phyloP scores from a whole-genome alignment of 129 eudicot genomes.

The Ambrosia artemisiifolia region DNA sequence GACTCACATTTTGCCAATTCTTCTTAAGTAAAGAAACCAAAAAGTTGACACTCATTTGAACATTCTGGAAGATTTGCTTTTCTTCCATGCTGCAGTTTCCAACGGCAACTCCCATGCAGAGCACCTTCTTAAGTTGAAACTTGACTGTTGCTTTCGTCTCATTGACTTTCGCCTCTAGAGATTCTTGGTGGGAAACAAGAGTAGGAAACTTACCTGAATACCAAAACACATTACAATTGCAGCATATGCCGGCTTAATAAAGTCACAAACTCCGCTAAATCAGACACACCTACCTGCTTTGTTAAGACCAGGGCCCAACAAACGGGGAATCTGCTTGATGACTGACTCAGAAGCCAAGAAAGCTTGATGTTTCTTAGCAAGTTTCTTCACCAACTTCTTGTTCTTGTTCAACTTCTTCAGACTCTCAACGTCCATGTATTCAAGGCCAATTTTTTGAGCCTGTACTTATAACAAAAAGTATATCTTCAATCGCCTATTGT shows the following conservation, averaged over 20 bases:
- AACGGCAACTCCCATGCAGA: slow-evolving; percentile 6
- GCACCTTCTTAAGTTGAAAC: background rate
- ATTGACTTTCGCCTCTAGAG: background rate
- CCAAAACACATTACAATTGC: background rate
- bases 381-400: slow-evolving; percentile 7
- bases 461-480: background rate
- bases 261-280: background rate
- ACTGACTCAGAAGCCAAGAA: slow-evolving; percentile 7
- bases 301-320: slow-evolving; percentile 6
- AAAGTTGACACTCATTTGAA: slow-evolving; percentile 6
- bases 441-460: slow-evolving; percentile 7
- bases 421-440: slow-evolving; percentile 1
- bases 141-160: slow-evolving; percentile 2
- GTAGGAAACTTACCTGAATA: slow-evolving; percentile 3
- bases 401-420: background rate
- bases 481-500: background rate
- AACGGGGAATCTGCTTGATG: slow-evolving; percentile 1
- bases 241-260: too few relatives aligned
- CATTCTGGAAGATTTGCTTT: background rate
- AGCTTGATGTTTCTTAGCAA: slow-evolving; percentile 9
- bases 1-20: background rate
- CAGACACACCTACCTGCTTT: background rate
- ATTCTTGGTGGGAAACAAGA: background rate
- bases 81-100: slow-evolving; percentile 12
- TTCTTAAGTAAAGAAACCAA: background rate